Percentiles rank a stretch among this genome's conserved stretches.
Evolutionary conservation across 139 green algal genomes (phyloP).

Genomic region (Chlorella sp.): DNA sequence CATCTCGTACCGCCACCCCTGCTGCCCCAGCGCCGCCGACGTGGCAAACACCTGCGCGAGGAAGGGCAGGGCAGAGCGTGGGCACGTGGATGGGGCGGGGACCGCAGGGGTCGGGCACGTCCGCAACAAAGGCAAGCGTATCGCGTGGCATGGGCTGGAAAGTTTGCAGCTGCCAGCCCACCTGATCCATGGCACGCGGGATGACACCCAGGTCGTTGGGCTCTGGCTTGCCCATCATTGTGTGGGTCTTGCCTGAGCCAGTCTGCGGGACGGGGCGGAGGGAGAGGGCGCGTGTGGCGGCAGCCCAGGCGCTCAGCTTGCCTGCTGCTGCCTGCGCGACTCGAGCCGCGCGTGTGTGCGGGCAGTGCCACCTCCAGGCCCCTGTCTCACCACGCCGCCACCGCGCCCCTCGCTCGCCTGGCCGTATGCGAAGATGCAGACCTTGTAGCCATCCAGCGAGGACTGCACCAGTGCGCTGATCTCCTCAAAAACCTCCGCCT

Average conservation of each 20-base stretch:
- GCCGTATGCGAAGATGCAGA: conserved; percentile 96
- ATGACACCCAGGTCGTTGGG: conserved; percentile 89
- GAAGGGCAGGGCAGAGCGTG: neutral
- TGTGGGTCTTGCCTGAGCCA: conserved; percentile 95
- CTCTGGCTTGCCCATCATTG: conserved; percentile 83
- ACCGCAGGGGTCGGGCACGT: neutral
- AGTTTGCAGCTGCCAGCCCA: too few species aligned
- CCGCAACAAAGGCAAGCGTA: neutral
- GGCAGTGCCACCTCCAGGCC: too few species aligned
- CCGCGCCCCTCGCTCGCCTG: neutral
- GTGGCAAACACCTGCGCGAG: conserved; percentile 28
- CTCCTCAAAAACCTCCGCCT: conserved; percentile 77
- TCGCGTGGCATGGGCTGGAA: too few species aligned
- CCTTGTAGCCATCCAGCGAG: conserved; percentile 51
- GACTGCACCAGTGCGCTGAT: conserved; percentile 93
- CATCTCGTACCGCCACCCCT: conserved; percentile 44
- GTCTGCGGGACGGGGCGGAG: conserved; percentile 62
- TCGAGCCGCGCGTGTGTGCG: too few species aligned
- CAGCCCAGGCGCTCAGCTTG: neutral
- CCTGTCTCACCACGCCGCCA: too few species aligned
- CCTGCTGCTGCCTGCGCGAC: too few species aligned
- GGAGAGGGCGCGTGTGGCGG: neutral
- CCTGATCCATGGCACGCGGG: conserved; percentile 82
- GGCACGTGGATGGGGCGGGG: neutral
- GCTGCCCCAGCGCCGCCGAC: conserved; percentile 17